Evolutionary conservation across 495 filamentous ascomycete genomes (phyloP).

Genomic region (Lophiostoma macrostomum): DNA sequence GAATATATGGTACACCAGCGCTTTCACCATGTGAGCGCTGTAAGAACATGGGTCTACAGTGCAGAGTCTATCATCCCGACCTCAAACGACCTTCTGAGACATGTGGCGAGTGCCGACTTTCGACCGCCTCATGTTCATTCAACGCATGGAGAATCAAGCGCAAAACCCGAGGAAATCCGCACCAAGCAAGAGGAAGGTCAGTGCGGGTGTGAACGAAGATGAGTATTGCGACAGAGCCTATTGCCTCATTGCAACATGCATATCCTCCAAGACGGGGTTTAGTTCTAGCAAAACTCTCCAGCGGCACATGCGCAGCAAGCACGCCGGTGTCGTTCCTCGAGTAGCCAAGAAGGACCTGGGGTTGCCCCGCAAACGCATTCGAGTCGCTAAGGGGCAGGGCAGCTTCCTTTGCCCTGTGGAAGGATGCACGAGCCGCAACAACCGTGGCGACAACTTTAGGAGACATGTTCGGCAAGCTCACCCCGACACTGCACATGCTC

Average conservation of each 20-base stretch:
- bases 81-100: neutral
- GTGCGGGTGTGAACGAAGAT: too few species aligned
- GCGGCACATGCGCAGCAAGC: neutral
- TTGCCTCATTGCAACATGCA: too few species aligned
- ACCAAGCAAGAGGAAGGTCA: too few species aligned
- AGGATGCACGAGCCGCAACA: neutral
- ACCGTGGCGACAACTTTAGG: neutral
- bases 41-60: neutral
- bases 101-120: neutral
- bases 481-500: neutral
- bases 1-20: neutral
- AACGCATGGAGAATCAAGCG: too few species aligned
- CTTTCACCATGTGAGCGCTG: neutral
- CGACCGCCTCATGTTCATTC: too few species aligned
- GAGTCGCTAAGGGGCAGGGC: neutral
- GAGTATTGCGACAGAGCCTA: too few species aligned
- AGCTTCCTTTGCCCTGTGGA: neutral
- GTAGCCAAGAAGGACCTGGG: neutral
- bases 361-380: too few species aligned
- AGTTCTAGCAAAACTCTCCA: neutral
- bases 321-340: too few species aligned
- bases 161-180: too few species aligned
- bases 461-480: neutral
- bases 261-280: too few species aligned
- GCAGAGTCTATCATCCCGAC: neutral